These are phyloP conservation scores for Fusarium sp. DNA, from an alignment of 2,329 filamentous ascomycete species.

Conservation along the genomic window DNA sequence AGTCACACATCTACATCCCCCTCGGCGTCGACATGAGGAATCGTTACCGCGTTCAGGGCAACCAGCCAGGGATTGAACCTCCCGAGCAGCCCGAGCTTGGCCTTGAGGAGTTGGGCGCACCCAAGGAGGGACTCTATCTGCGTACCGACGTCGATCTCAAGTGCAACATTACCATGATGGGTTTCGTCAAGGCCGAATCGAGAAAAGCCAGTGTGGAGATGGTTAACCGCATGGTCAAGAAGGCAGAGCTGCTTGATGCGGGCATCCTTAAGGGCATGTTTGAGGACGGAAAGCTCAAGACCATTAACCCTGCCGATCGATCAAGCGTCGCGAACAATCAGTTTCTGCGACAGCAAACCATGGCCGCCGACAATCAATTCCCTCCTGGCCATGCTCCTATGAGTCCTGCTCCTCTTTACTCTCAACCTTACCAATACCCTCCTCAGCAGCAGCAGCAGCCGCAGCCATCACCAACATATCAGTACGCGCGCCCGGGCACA, in stretches of 20 bases:
- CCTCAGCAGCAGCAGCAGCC: slow-evolving; percentile 24
- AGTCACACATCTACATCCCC: slow-evolving; percentile 78
- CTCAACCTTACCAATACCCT: slow-evolving; percentile 38
- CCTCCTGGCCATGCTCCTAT: slow-evolving; percentile 12
- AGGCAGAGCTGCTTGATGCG: slow-evolving; percentile 76
- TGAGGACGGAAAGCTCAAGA: slow-evolving; percentile 72
- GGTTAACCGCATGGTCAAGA: slow-evolving; percentile 76
- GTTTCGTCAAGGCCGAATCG: slow-evolving; percentile 75
- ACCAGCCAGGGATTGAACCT: slow-evolving; percentile 74
- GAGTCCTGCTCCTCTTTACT: slow-evolving; percentile 37
- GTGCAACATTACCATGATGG: slow-evolving; percentile 74
- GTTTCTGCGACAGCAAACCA: slow-evolving; percentile 53
- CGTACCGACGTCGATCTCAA: slow-evolving; percentile 78
- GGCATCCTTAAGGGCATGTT: slow-evolving; percentile 76
- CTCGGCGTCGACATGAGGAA: slow-evolving; percentile 75
- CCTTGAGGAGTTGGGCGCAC: slow-evolving; percentile 67
- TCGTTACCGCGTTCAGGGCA: slow-evolving; percentile 76
- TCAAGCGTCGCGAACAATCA: slow-evolving; percentile 49
- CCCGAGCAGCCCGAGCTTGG: slow-evolving; percentile 73
- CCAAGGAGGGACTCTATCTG: slow-evolving; percentile 74
- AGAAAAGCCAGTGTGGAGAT: slow-evolving; percentile 76
- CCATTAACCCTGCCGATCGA: slow-evolving; percentile 65
- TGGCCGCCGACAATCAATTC: slow-evolving; percentile 1
- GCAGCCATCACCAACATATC: slow-evolving; percentile 43
- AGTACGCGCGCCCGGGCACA: slow-evolving; percentile 29